Base-by-base conservation (phyloP, 805 yeast species). In the Huiozyma sinensis region DNA sequence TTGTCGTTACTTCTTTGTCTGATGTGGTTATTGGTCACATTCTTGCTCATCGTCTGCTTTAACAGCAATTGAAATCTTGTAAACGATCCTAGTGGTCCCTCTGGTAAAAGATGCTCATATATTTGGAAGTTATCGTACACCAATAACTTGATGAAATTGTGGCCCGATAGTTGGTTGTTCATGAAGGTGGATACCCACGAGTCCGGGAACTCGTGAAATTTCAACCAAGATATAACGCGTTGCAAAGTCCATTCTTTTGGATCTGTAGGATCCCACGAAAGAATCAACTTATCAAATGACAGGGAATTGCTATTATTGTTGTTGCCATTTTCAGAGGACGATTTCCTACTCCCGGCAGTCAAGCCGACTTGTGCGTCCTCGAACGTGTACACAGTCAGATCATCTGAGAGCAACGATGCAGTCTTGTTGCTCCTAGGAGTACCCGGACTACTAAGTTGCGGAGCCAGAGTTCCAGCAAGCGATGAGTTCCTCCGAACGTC, bases 161-260 rank as follows among this genome's bases (percentile, higher is more conserved):
- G 72, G 0, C 88, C 87, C 7, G 70, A 65, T 3, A 88, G 67
- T 41, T 76, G 75, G 47, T 77, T 70, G 37, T 69, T 69, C 36
- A 65, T 65, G 60, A 88, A 83, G 12, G 79, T 72, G 5, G 69
- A 73, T n/a, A 73, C 67, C 96, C 96, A 88, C 10, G 80, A 67
- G 4, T 71, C 74, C 50, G 82, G 81, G 62, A 88, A 88, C 17
- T 73, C 70, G 57, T 87, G 72, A n/a, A 61, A 52, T 6, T 73
- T 79, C 28, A 88, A 68, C 94, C 95, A 88, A 40, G 65, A 58
- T 0, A 70, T 47, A 1, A 87, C 89, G 42, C 83, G 69, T n/a
- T 72, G 76, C 49, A 74, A 65, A 1, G 81, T 76, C 96, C 96
- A 87, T 46, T 76, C 80, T 6, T 69, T 70, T 1, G 83, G 76